A percentile compares a stretch with the other conserved stretches of the same genome.
phyloP scores from a whole-genome alignment of 257 asterid genomes.

The Plantago ovata region DNA sequence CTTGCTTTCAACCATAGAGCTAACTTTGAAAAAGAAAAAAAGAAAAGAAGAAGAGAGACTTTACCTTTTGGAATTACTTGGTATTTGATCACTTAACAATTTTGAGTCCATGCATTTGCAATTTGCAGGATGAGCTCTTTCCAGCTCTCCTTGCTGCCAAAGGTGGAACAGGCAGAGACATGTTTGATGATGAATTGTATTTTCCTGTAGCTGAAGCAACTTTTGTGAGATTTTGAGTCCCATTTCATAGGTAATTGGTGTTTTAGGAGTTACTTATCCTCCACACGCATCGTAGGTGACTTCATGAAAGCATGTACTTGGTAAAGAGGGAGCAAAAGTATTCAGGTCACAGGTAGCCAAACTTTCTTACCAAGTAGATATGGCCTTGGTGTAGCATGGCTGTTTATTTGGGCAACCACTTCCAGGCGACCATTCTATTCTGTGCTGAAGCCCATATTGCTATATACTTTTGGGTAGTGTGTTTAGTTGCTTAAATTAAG shows the following conservation, averaged over 20 bases:
- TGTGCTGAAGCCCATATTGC: too few relatives aligned
- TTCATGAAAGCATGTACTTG: slow-evolving; percentile 26
- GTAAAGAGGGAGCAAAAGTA: not conserved
- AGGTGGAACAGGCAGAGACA: slow-evolving; percentile 19
- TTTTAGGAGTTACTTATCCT: slow-evolving; percentile 11
- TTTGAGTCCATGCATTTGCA: slow-evolving; percentile 20
- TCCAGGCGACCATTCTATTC: not conserved
- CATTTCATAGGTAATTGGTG: slow-evolving; percentile 21
- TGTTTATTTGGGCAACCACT: not conserved
- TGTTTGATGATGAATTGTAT: slow-evolving; percentile 17
- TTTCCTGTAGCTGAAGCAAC: slow-evolving; percentile 13
- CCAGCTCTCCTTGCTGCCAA: slow-evolving; percentile 20
- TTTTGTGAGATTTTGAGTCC: slow-evolving; percentile 22
- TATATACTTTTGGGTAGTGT: too few relatives aligned
- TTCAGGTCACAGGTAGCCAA: not conserved
- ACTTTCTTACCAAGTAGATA: too few relatives aligned
- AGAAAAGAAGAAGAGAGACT: too few relatives aligned
- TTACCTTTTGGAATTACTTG: too few relatives aligned
- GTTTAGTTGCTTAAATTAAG: too few relatives aligned
- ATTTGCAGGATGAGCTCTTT: slow-evolving; percentile 33
- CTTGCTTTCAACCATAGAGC: slow-evolving; percentile 3
- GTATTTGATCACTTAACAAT: slow-evolving; percentile 4
- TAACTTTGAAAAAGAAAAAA: too few relatives aligned
- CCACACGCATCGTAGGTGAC: slow-evolving; percentile 25
- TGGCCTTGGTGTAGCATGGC: not conserved